These are phyloP conservation scores for Panicum miliaceum DNA, from an alignment of 176 grass and related monocot genomes.

Conservation along the genomic window DNA sequence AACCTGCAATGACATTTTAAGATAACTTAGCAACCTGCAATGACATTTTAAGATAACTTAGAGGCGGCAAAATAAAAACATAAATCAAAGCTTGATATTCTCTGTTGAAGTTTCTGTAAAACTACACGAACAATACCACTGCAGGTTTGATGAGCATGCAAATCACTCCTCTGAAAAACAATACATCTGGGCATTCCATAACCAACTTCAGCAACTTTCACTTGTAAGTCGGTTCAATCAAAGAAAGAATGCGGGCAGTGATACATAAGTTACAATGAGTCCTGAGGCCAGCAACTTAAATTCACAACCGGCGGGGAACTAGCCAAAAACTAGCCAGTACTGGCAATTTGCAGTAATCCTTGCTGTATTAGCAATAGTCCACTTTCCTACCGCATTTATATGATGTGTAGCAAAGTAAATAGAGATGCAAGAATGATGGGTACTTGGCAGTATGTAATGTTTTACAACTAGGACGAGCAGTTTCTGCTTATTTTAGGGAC, in stretches of 20 bases:
- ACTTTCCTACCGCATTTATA: neutral
- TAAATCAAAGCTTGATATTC: conserved; percentile 15
- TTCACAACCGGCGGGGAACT: neutral
- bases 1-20: conserved; percentile 62
- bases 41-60: conserved; percentile 36
- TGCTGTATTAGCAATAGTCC: neutral
- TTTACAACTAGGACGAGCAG: neutral
- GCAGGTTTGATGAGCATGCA: neutral
- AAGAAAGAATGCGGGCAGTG: neutral
- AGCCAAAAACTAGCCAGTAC: conserved; percentile 6
- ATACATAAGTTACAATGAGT: neutral
- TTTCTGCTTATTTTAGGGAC: neutral
- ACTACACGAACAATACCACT: neutral
- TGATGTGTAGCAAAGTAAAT: neutral
- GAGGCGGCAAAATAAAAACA: neutral
- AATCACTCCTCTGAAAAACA: conserved; percentile 16
- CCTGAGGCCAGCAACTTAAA: neutral
- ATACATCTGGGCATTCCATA: neutral
- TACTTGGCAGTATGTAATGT: neutral
- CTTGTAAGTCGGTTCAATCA: conserved; percentile 1
- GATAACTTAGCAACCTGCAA: conserved; percentile 64
- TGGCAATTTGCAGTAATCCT: neutral
- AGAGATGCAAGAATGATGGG: neutral
- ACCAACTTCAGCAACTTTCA: neutral
- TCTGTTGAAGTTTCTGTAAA: neutral